Percentiles rank a stretch among this genome's conserved stretches.
phyloP scores from a whole-genome alignment of 164 flowering plant genomes.

The Vitis labrusca region DNA sequence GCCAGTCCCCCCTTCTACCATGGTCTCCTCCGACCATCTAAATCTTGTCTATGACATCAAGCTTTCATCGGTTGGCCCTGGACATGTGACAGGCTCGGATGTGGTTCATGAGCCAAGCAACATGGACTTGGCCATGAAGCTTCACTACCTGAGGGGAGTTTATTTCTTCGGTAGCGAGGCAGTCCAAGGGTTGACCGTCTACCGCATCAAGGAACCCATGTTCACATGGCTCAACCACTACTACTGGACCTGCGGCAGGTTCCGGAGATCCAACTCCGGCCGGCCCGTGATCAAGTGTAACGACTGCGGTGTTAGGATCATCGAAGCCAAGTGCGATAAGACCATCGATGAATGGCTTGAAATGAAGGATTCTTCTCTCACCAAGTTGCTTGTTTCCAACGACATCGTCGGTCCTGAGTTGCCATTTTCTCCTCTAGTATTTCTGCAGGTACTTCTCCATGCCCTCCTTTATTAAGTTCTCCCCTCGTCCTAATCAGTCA shows the following conservation, averaged over 20 bases:
- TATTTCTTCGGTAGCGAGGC: conserved; percentile 51
- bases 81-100: conserved; percentile 38
- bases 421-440: conserved; percentile 59
- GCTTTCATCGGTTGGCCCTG: conserved; percentile 67
- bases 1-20: too few relatives aligned
- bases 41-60: conserved; percentile 22
- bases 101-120: conserved; percentile 28
- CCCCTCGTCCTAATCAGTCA: too few relatives aligned
- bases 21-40: too few relatives aligned
- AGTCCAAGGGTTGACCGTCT: conserved; percentile 27
- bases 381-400: conserved; percentile 27
- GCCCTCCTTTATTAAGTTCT: not conserved
- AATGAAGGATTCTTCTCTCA: conserved; percentile 18
- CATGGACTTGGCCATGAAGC: conserved; percentile 73
- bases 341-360: conserved; percentile 50
- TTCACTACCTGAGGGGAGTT: conserved; percentile 60
- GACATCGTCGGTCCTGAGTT: conserved; percentile 62
- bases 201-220: conserved; percentile 52
- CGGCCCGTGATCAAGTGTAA: conserved; percentile 68
- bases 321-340: conserved; percentile 44
- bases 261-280: conserved; percentile 50
- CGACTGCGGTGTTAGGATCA: conserved; percentile 67
- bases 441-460: conserved; percentile 46
- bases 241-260: conserved; percentile 42
- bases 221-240: conserved; percentile 43